phyloP scores from a whole-genome alignment of 75 land plant genomes.

The Ceratopteris richardii region DNA sequence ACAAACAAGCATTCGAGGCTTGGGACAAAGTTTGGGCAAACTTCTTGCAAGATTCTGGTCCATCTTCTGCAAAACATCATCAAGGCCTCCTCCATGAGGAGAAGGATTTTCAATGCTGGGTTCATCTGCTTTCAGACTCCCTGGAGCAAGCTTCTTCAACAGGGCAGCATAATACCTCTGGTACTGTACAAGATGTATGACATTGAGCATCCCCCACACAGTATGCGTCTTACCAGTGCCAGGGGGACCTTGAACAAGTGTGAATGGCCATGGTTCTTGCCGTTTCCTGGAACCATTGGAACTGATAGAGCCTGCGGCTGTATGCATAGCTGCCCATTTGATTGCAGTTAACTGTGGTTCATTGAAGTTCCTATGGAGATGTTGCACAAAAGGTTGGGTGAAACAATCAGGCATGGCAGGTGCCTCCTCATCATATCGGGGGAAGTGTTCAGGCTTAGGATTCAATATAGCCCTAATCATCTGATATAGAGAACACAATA shows the following conservation, averaged over 20 bases:
- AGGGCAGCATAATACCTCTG: slow-evolving; percentile 94
- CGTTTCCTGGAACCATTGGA: slow-evolving; percentile 34
- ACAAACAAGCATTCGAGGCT: slow-evolving; percentile 97
- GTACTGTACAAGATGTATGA: slow-evolving; percentile 98
- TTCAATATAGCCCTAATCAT: slow-evolving; percentile 93
- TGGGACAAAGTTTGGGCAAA: slow-evolving; percentile 96
- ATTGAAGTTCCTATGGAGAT: slow-evolving; percentile 75
- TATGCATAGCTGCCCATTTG: slow-evolving; percentile 99
- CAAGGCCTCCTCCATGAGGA: slow-evolving; percentile 16
- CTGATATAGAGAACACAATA: slow-evolving; percentile 17
- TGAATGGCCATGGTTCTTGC: slow-evolving; percentile 96
- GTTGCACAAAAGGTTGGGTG: slow-evolving; percentile 73
- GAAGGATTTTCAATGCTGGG: slow-evolving; percentile 32
- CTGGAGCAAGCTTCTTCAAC: slow-evolving; percentile 96
- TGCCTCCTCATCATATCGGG: slow-evolving; percentile 79
- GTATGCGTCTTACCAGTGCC: slow-evolving; percentile 99
- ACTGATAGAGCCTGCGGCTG: slow-evolving; percentile 87
- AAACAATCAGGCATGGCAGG: slow-evolving; percentile 96
- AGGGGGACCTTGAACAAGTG: slow-evolving; percentile 99
- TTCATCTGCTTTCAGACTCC: slow-evolving; percentile 61
- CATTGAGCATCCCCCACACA: slow-evolving; percentile 99
- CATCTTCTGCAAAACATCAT: slow-evolving; percentile 96
- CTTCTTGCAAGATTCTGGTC: slow-evolving; percentile 81
- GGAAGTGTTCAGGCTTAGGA: slow-evolving; percentile 91
- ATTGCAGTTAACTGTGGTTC: slow-evolving; percentile 88